phyloP scores from a whole-genome alignment of 176 grass and related monocot genomes.

The Guadua angustifolia region DNA sequence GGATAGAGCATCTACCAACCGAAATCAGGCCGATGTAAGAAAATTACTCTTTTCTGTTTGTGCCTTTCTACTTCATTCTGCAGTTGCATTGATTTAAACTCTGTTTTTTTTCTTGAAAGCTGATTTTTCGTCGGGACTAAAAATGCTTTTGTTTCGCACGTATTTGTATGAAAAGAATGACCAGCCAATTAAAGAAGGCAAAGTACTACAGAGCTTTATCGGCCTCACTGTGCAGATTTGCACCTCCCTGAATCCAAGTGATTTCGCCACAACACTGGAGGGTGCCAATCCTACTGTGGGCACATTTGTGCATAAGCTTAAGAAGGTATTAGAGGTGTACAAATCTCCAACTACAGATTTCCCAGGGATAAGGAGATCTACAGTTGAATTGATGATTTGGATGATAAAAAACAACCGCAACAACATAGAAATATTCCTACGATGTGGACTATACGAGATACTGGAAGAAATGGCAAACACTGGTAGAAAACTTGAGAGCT shows the following conservation, averaged over 20 bases:
- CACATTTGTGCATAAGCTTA: constrained; percentile 22
- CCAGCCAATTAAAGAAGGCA: constrained; percentile 16
- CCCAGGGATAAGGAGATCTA: constrained; percentile 37
- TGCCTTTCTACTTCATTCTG: neutral
- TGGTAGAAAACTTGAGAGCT: constrained; percentile 31
- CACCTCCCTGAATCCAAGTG: neutral
- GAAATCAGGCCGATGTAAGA: constrained; percentile 23
- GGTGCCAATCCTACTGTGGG: neutral
- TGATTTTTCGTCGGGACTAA: neutral
- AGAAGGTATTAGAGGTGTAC: constrained; percentile 26
- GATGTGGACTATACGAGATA: constrained; percentile 38
- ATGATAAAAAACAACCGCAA: neutral
- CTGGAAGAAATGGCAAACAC: constrained; percentile 31
- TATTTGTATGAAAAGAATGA: constrained; percentile 2
- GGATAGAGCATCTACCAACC: neutral
- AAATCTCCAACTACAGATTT: constrained; percentile 33
- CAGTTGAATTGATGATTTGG: constrained; percentile 33
- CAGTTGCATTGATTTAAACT: neutral
- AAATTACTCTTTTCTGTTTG: neutral
- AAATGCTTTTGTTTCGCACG: neutral
- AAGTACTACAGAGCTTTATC: constrained; percentile 39
- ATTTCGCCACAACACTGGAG: neutral
- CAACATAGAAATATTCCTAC: constrained; percentile 21
- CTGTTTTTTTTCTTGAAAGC: neutral
- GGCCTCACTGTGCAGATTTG: constrained; percentile 34